A percentile compares a stretch with the other conserved stretches of the same genome.
These are phyloP conservation scores for Boletellus ananiceps DNA, from an alignment of 768 basidiomycete species.

Conservation along the genomic window DNA sequence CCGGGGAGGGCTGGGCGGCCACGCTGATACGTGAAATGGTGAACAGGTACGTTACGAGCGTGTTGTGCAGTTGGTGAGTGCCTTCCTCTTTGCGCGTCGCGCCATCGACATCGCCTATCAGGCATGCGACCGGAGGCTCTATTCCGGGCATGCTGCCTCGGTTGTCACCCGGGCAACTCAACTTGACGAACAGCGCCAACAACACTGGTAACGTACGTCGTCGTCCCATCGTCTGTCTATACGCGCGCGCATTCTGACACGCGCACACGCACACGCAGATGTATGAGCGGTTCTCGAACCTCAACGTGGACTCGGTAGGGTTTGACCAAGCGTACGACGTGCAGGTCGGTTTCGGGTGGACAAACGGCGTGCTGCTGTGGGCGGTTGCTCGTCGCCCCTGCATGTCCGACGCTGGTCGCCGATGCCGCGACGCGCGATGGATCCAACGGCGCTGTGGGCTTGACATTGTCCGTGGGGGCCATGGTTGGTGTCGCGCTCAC, in stretches of 20 bases:
- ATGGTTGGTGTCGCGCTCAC: no score
- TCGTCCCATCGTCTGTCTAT: not conserved
- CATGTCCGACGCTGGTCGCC: constrained; percentile 48
- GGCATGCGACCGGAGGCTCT: constrained; percentile 72
- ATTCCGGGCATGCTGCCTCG: constrained; percentile 66
- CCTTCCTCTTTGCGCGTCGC: not conserved
- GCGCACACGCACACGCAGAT: constrained; percentile 50
- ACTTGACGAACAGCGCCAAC: constrained; percentile 57
- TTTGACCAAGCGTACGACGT: constrained; percentile 86
- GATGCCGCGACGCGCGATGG: not conserved
- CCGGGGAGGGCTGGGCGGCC: constrained; percentile 61
- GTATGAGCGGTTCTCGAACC: constrained; percentile 83
- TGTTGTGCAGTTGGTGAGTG: constrained; percentile 82
- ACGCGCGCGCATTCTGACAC: not conserved
- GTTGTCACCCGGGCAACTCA: constrained; percentile 65
- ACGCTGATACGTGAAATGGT: constrained; percentile 67
- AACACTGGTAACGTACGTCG: constrained; percentile 72
- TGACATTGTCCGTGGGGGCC: no score
- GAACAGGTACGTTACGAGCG: constrained; percentile 79
- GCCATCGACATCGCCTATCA: not conserved
- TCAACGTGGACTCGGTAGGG: constrained; percentile 75
- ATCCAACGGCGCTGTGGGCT: constrained; percentile 1
- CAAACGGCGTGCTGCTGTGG: constrained; percentile 81
- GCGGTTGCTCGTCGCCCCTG: constrained; percentile 49
- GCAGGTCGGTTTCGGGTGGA: constrained; percentile 87